Percentiles rank a stretch among this genome's conserved stretches.
Evolutionary conservation across 441 rosid species (phyloP).

Genomic region (Brassica balearica): DNA sequence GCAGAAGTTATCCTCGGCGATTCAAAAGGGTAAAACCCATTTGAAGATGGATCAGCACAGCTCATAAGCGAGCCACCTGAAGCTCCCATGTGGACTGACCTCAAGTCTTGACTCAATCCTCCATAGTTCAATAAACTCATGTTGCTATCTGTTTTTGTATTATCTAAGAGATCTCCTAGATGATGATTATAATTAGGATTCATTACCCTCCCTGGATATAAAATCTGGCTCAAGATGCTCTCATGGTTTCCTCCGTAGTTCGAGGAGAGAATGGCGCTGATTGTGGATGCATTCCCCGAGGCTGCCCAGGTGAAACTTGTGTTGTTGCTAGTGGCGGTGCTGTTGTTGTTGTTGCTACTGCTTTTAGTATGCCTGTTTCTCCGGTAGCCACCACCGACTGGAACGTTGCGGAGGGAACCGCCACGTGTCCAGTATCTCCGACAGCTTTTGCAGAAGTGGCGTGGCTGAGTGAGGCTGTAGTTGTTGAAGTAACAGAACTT

Average conservation of each 20-base stretch:
- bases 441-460: constrained; percentile 95
- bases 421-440: constrained; percentile 98
- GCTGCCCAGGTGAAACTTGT: constrained; percentile 51
- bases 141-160: constrained; percentile 52
- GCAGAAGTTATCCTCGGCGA: constrained; percentile 32
- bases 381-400: constrained; percentile 91
- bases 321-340: constrained; percentile 41
- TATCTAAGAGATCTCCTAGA: constrained; percentile 50
- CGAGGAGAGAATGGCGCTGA: constrained; percentile 38
- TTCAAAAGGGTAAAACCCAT: constrained; percentile 66
- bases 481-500: constrained; percentile 97
- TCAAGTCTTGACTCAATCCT: constrained; percentile 41
- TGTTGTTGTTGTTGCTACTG: constrained; percentile 44
- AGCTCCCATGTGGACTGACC: neutral
- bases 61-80: neutral
- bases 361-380: constrained; percentile 86
- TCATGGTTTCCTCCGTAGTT: constrained; percentile 41
- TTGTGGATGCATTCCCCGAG: constrained; percentile 46
- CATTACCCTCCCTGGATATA: constrained; percentile 66
- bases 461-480: constrained; percentile 94
- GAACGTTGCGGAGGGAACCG: constrained; percentile 87
- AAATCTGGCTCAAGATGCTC: constrained; percentile 48
- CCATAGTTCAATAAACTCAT: constrained; percentile 57
- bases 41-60: constrained; percentile 33
- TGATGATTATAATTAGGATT: constrained; percentile 61